Base-by-base conservation (phyloP, 2,329 filamentous ascomycete species). In the Aspergillus persii region DNA sequence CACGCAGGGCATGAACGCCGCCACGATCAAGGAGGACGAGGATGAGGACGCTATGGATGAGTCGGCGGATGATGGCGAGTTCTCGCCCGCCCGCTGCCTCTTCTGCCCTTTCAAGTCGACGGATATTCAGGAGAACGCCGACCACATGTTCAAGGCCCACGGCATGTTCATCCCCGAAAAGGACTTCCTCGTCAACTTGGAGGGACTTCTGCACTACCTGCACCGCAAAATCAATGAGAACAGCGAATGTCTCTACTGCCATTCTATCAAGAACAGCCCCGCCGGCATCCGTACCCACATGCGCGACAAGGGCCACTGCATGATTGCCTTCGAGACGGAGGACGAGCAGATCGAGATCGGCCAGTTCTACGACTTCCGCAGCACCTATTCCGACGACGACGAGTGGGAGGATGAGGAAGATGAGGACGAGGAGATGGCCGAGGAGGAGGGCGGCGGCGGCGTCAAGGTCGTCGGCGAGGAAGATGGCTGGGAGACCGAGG, bases 111-210 rank as follows among this genome's bases (percentile, higher is more conserved):
- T 90, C 70, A 82, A 89, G 53, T 96, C 92, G 0, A 86, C 91
- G 0, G 89, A 86, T 11, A 79, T 92, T 5, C 77, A 86, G n/a
- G 80, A 93, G 33, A 97, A 93, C 70, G 81, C 92, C 36, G 80
- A 86, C 46, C 95, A 99, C 73, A 99, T 99, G 95, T 88, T 89
- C 72, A 89, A 91, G 61, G 88, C 89, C 69, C 95, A 99, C 73
- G 92, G 94, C 79, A 92, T 97, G 87, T 97, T 98, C 76, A 89
- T 99, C 62, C 95, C 95, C 0, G 95, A 99, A 74, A 90, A 87
- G 76, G 80, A 88, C 33, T 99, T 92, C 69, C 80, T 99, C 2
- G 86, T 90, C 4, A 86, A 99, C 69, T 74, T 95, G 3, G 89
- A 96, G 61, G 93, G 93, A 1, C 80, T 99, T 53, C 78, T 99